Base-by-base conservation (phyloP, 345 rosid genomes). In the rapeseed (Brassica napus) region DNA sequence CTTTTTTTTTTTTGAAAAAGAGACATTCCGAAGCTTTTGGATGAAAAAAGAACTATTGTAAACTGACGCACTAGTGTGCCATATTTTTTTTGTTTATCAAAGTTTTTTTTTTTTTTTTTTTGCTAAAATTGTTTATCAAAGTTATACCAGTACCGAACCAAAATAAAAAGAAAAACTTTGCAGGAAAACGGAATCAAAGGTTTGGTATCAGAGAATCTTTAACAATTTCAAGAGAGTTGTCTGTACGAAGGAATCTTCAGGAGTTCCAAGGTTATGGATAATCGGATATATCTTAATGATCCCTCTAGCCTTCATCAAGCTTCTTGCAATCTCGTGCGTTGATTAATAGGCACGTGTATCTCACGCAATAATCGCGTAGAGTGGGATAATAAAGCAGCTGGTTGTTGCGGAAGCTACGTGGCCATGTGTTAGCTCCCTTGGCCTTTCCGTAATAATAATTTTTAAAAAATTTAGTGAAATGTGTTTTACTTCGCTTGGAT, bases 231-330 rank as follows among this genome's bases (percentile, higher is more conserved):
- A 71, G 81, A 65, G 81, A 78, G 6, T 39, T 71, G 72, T 78
- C 72, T 65, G 49, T 28, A 37, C 47, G 42, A 77, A 77, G 65
- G 80, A 63, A 77, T 78, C 66, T 78, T 65, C 60, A 62, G 64
- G 76, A 78, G 72, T 64, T 54, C 57, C 58, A 35, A 52, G 65
- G 66, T 26, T 54, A 70, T 34, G 63, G 26, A 60, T 35, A 35
- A 35, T 35, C 42, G 42, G 42, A 35, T 35, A 35, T 35, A 35
- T 35, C 2, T 35, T 35, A 9, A 2, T 7, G 42, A 35, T 35
- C 42, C 39, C 9, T 35, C 42, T 35, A 8, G 42, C 8, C 42
- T 8, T 35, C 42, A 8, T 35, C 42, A 35, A 8, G 42, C 42
- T 47, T 15, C 5, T 6, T 73, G 10, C 47, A 63, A 63, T 47